These are phyloP conservation scores for Pichia exigua DNA, from an alignment of 805 yeast genomes.

Conservation along the genomic window DNA sequence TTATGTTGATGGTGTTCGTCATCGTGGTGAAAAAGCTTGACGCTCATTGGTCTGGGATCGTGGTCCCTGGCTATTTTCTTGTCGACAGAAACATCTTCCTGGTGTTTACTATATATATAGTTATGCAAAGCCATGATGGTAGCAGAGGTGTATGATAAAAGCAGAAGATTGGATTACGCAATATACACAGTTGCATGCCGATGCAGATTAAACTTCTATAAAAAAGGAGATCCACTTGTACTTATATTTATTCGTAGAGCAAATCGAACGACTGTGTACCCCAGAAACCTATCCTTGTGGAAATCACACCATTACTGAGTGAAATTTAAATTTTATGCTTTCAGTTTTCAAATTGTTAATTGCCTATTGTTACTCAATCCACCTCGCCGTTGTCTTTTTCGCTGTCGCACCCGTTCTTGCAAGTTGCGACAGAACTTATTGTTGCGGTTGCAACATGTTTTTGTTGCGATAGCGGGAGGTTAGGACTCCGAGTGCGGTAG, in stretches of 20 bases:
- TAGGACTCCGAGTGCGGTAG: neutral
- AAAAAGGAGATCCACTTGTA: neutral
- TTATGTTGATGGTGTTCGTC: neutral
- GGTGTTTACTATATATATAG: conserved; percentile 36
- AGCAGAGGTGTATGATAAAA: neutral
- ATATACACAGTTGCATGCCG: neutral
- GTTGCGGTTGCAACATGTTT: neutral
- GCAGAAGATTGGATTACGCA: neutral
- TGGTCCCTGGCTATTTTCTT: conserved; percentile 32
- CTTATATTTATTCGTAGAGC: neutral
- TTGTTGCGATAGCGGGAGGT: neutral
- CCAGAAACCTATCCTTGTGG: neutral
- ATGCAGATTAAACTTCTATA: neutral
- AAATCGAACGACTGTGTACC: neutral
- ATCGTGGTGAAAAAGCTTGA: neutral
- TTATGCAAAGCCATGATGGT: conserved; percentile 37
- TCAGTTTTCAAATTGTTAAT: neutral
- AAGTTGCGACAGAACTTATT: neutral
- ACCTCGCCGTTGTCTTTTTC: neutral
- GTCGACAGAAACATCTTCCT: conserved; percentile 24
- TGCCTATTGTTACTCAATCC: neutral
- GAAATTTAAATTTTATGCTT: neutral
- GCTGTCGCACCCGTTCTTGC: neutral
- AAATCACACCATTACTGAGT: neutral
- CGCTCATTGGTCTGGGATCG: conserved; percentile 22